A percentile compares a stretch with the other conserved stretches of the same genome.
Conservation (phyloP, 768 basidiomycete species). For the Macrolepiota albuminosa region DNA sequence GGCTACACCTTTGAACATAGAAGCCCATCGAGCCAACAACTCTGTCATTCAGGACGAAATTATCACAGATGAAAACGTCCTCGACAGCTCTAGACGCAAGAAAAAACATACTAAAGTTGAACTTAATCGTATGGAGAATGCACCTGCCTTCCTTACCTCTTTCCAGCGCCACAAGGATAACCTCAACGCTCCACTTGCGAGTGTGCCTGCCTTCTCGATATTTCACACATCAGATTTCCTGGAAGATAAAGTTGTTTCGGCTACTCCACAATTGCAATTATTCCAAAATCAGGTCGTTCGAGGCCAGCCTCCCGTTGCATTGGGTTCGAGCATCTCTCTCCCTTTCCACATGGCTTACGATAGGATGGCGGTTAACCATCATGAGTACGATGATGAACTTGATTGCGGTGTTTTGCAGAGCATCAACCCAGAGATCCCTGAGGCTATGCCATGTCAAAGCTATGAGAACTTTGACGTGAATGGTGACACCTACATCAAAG, state of each 20-base stretch:
- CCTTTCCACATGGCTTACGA: not conserved
- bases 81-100: not conserved
- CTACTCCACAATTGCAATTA: not conserved
- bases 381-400: constrained; percentile 17
- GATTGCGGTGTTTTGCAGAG: constrained; percentile 3
- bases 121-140: too few relatives aligned
- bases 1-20: not conserved
- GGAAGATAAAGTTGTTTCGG: not conserved
- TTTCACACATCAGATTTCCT: not conserved
- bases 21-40: not conserved
- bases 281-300: not conserved
- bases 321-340: constrained; percentile 14
- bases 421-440: constrained; percentile 13
- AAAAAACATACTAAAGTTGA: not conserved
- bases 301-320: constrained; percentile 12
- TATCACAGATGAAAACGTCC: not conserved
- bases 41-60: not conserved
- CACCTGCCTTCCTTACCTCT: not conserved
- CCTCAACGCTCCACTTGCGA: not conserved
- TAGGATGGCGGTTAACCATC: constrained; percentile 2
- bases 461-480: constrained; percentile 34
- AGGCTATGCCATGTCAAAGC: constrained; percentile 20
- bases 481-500: constrained; percentile 45
- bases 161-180: not conserved
- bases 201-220: not conserved